phyloP scores from a whole-genome alignment of 2,329 filamentous ascomycete species.

The Ophiostoma novo-ulmi region DNA sequence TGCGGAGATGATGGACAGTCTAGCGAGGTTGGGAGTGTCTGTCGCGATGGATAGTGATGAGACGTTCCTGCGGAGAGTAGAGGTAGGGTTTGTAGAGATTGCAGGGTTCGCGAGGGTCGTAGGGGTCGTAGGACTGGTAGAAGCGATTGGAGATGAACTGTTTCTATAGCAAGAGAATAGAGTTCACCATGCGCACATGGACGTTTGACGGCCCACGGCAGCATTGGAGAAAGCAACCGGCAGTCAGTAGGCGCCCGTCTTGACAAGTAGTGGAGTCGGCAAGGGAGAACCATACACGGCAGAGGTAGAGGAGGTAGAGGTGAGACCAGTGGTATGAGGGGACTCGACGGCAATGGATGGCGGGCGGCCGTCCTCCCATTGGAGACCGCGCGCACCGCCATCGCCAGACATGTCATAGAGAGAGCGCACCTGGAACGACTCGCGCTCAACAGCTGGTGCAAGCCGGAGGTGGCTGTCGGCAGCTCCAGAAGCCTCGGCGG shows the following conservation, averaged over 20 bases:
- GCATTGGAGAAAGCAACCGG: conserved; percentile 15
- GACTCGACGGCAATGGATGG: conserved; percentile 46
- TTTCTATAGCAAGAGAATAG: not conserved
- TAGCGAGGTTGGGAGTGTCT: not conserved
- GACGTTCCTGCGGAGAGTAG: not conserved
- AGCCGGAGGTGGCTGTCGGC: not conserved
- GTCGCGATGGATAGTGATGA: not conserved
- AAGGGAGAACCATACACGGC: conserved; percentile 3
- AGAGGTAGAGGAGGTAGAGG: not conserved
- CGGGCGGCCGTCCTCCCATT: conserved; percentile 49
- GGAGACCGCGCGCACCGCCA: conserved; percentile 32
- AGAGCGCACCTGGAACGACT: conserved; percentile 63
- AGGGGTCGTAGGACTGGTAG: not conserved
- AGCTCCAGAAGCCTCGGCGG: conserved; percentile 15
- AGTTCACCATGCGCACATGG: conserved; percentile 1
- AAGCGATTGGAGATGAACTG: not conserved
- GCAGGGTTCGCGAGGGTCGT: not conserved
- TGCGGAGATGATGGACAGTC: conserved; percentile 16
- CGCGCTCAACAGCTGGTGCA: conserved; percentile 53
- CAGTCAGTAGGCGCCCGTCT: conserved; percentile 23
- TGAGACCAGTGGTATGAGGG: conserved; percentile 31
- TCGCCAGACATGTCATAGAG: conserved; percentile 54
- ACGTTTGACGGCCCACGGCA: not conserved
- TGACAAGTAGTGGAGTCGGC: conserved; percentile 33
- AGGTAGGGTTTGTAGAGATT: not conserved